Base-by-base conservation (phyloP, 768 basidiomycete species). In the Hydnum rufescens region DNA sequence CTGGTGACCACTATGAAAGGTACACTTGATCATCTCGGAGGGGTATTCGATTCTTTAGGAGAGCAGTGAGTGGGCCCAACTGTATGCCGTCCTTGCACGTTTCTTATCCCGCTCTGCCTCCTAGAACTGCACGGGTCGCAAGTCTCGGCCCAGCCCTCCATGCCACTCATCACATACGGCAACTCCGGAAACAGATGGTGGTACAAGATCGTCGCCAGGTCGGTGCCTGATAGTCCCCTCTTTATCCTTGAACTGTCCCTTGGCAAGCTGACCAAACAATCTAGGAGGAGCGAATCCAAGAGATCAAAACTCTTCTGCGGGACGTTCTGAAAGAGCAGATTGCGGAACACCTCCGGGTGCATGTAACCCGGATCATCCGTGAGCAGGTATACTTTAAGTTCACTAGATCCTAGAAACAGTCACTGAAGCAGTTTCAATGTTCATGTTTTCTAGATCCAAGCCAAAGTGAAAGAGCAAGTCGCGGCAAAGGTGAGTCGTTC, bases 301-400 rank as follows among this genome's bases (percentile, higher is more conserved):
- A 65, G 13, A 54, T 72, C 16, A 64, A 66, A 44, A 31, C 26
- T 19, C 50, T 63, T 0, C 61, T 76, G 25, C 63, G 70, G 39
- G 58, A 61, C 2, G 64, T 67, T 39, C 65, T 76, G 32, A 69
- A 71, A 53, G 63, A 64, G 18, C 64, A 68, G 3, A 57, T 76
- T 22, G 62, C 68, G 28, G 65, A 68, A 5, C 64, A 64, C 19
- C 59, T 75, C 25, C 63, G 65, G 51, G 16, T 30, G 1, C 31
- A 30, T 50, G 49, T 50, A 30, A 8, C 8, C 25, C 25, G 8
- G 1, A 47, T 47, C 13, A 47, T 47, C 1, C 13, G 26, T 8
- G 44, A 47, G 44, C 8, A 47, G 44, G 44, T 47, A 39, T 39
- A 19, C 34, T 8, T 8, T n/a, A n/a, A n/a, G n/a, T n/a, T n/a